Base-by-base conservation (phyloP, 202 grass and related monocot genomes). In the Zizania palustris region DNA sequence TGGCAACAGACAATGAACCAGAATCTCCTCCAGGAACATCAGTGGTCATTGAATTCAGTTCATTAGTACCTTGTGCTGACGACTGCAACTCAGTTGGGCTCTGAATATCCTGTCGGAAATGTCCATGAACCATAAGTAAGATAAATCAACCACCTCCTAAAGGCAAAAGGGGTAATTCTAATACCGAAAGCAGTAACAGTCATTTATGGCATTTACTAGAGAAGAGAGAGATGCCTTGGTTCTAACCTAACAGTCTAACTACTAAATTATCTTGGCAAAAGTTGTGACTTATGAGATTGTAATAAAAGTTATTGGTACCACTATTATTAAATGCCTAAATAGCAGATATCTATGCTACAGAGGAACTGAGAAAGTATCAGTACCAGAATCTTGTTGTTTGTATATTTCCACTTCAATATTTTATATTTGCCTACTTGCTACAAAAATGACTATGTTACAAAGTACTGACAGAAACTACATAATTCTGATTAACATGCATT, bases 51-150 rank as follows among this genome's bases (percentile, higher is more conserved):
- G 67, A 35, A 86, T 89, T 85, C 75, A 69, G 71, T 85, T 92
- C 95, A 81, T 83, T 84, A 67, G 82, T 83, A 83, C 76, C 77
- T 87, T 92, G 87, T 43, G 61, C 80, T 77, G 83, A 72, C 11
- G 85, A 74, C 57, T 89, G 77, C 83, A 88, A 78, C 67, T 96
- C 96, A 82, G 83, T 85, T 3, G 71, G 86, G 85, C 81, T 86
- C 76, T 90, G 89, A 88, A 89, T 89, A 87, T 96, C 88, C 89
- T 99, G 83, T 80, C 50, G n/a, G 53, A 65, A 81, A 78, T 62
- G 13, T 67, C 15, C 10, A 20, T 82, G 65, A n/a, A 61, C 14
- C 9, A 28, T 82, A 86, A 86, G 54, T 58, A 81, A 81, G 43
- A 77, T 65, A 64, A 61, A 61, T 55, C 21, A 81, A 62, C 63